Evolutionary conservation across 78 protist species (phyloP).

Genomic region (Dictyostelium discoideum): DNA sequence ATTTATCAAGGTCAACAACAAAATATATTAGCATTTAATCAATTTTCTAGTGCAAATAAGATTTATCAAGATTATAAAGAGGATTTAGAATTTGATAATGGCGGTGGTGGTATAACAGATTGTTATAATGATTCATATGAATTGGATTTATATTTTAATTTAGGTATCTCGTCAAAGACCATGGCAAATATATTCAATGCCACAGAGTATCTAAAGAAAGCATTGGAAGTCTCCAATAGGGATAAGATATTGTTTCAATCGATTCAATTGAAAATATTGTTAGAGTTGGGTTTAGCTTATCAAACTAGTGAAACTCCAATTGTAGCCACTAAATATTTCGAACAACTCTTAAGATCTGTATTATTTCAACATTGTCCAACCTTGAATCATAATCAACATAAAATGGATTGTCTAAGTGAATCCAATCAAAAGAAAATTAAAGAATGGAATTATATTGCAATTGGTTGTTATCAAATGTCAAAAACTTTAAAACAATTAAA

Average conservation of each 20-base stretch:
- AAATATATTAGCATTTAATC: slow-evolving; percentile 38
- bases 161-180: slow-evolving; percentile 47
- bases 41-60: slow-evolving; percentile 47
- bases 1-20: slow-evolving; percentile 51
- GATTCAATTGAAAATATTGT: slow-evolving; percentile 16
- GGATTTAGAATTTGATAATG: slow-evolving; percentile 39
- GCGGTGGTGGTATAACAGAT: background rate
- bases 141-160: slow-evolving; percentile 28
- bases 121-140: slow-evolving; percentile 30
- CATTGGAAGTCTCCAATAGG: slow-evolving; percentile 21
- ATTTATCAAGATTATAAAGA: slow-evolving; percentile 66
- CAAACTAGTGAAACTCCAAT: slow-evolving; percentile 59
- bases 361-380: slow-evolving; percentile 33
- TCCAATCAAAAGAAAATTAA: slow-evolving; percentile 8
- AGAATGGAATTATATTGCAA: slow-evolving; percentile 24
- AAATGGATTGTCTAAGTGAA: slow-evolving; percentile 13
- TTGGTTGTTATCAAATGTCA: slow-evolving; percentile 65
- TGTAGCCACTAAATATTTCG: slow-evolving; percentile 50
- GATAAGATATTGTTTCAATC: background rate
- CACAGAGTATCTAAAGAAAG: slow-evolving; percentile 63
- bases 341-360: slow-evolving; percentile 11
- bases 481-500: slow-evolving; percentile 44
- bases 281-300: slow-evolving; percentile 49
- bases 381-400: background rate
- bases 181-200: slow-evolving; percentile 78